Conservation (phyloP, 495 filamentous ascomycete genomes). For the Penicillium manginii region DNA sequence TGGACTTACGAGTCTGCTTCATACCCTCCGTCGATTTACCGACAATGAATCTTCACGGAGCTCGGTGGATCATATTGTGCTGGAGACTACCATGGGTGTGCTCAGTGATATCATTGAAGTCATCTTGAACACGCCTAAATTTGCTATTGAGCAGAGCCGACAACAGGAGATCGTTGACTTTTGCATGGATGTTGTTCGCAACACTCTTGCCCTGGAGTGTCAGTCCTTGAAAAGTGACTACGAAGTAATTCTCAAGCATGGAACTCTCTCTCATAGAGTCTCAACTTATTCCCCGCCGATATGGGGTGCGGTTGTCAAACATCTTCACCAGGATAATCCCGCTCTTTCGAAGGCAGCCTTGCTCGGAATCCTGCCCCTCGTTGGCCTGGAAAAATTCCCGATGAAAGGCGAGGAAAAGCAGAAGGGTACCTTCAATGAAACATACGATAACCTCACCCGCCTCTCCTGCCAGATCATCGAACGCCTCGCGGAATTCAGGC, state of each 20-base stretch:
- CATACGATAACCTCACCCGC: constrained; percentile 68
- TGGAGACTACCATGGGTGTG: constrained; percentile 57
- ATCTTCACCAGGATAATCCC: constrained; percentile 64
- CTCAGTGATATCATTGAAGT: constrained; percentile 50
- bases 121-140: constrained; percentile 49
- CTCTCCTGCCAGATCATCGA: constrained; percentile 74
- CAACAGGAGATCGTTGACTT: constrained; percentile 40
- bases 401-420: constrained; percentile 51
- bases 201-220: constrained; percentile 75
- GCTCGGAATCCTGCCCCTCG: constrained; percentile 67
- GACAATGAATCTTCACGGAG: constrained; percentile 50
- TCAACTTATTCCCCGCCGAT: constrained; percentile 66
- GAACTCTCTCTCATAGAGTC: constrained; percentile 66
- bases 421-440: constrained; percentile 71
- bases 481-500: constrained; percentile 72
- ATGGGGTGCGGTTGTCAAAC: constrained; percentile 75
- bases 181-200: constrained; percentile 67
- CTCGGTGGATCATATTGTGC: constrained; percentile 55
- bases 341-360: constrained; percentile 71
- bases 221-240: constrained; percentile 73
- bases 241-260: constrained; percentile 61
- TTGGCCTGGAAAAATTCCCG: constrained; percentile 73
- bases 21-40: constrained; percentile 57
- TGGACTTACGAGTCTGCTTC: constrained; percentile 53
- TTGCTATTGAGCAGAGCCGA: constrained; percentile 36